Conservation (phyloP, 2,329 filamentous ascomycete genomes). For the Cytospora piceicola region DNA sequence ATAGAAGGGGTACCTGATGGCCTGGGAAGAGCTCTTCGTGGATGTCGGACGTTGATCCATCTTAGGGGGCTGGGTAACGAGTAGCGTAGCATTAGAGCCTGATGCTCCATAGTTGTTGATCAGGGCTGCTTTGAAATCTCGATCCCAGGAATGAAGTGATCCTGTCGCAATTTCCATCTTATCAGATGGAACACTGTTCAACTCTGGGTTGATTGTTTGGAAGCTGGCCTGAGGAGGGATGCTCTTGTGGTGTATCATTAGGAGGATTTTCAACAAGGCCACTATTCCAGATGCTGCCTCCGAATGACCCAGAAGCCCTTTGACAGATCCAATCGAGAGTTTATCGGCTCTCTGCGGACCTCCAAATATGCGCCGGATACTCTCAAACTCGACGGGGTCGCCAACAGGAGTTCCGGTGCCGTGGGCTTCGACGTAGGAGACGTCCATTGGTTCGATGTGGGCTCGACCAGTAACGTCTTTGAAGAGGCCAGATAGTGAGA, state of each 20-base stretch:
- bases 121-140: slow-evolving; percentile 29
- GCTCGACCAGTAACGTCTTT: slow-evolving; percentile 36
- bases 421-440: slow-evolving; percentile 44
- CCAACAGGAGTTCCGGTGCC: slow-evolving; percentile 49
- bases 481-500: slow-evolving; percentile 39
- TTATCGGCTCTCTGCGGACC: background rate
- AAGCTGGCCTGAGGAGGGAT: slow-evolving; percentile 43
- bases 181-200: slow-evolving; percentile 32
- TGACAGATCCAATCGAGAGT: slow-evolving; percentile 12
- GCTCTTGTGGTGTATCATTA: slow-evolving; percentile 35
- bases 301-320: slow-evolving; percentile 18
- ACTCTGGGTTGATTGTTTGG: slow-evolving; percentile 28
- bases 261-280: slow-evolving; percentile 40
- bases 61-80: slow-evolving; percentile 31
- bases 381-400: slow-evolving; percentile 41
- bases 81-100: slow-evolving; percentile 37
- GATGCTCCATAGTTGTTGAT: slow-evolving; percentile 46
- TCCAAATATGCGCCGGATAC: slow-evolving; percentile 39
- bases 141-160: slow-evolving; percentile 33
- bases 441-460: slow-evolving; percentile 32
- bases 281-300: slow-evolving; percentile 12
- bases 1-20: background rate
- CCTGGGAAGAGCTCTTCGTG: background rate
- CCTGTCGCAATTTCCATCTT: slow-evolving; percentile 33
- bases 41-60: background rate